Evolutionary conservation across 1,139 yeast species (phyloP).

Genomic region (Yarrowia galli): DNA sequence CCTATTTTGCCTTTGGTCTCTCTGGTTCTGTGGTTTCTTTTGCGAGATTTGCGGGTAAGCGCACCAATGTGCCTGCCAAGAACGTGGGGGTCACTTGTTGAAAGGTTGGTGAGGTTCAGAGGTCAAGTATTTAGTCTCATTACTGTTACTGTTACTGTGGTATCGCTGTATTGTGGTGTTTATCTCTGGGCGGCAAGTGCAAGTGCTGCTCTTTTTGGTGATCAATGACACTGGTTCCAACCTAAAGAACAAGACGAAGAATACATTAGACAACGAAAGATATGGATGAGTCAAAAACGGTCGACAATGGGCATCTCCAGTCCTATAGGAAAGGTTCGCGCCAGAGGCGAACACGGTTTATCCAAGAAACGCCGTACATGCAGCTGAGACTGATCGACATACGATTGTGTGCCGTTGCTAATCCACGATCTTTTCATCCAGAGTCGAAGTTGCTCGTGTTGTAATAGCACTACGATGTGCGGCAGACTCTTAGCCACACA

Average conservation of each 20-base stretch:
- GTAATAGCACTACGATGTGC: not conserved
- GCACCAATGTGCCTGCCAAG: slow-evolving; percentile 23
- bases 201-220: not conserved
- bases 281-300: not conserved
- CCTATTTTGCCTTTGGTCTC: not conserved
- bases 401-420: not conserved
- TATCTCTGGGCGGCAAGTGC: not conserved
- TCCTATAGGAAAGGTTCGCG: not conserved
- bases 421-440: too few species aligned
- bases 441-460: too few species aligned
- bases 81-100: not conserved
- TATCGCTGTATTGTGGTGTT: not conserved
- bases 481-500: not conserved
- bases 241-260: slow-evolving; percentile 1
- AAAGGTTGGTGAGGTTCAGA: not conserved
- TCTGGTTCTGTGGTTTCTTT: not conserved
- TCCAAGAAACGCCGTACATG: slow-evolving; percentile 11
- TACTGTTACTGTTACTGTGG: not conserved
- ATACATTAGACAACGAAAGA: not conserved
- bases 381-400: slow-evolving; percentile 1
- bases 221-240: slow-evolving; percentile 13
- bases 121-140: not conserved
- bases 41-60: slow-evolving; percentile 13
- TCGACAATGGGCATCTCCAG: slow-evolving; percentile 7
- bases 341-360: not conserved